These are phyloP conservation scores for Trichoderma semiorbis DNA, from an alignment of 2,329 filamentous ascomycete species.

Conservation along the genomic window DNA sequence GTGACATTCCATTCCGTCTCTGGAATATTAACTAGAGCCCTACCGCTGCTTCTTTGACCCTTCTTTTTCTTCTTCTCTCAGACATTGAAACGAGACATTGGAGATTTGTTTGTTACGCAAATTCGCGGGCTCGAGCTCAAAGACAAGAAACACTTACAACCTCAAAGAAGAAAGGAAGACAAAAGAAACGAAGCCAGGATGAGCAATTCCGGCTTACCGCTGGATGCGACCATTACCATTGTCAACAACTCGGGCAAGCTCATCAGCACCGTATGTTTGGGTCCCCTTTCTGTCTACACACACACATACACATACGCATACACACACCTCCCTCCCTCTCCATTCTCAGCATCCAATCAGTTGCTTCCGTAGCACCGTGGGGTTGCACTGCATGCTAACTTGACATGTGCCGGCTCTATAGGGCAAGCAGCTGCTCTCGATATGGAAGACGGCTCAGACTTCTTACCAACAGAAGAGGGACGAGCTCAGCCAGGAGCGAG, in stretches of 20 bases:
- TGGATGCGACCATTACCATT: conserved; percentile 75
- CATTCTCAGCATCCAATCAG: background rate
- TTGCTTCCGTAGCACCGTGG: conserved; percentile 15
- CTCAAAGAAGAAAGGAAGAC: background rate
- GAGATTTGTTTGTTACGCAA: background rate
- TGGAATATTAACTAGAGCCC: background rate
- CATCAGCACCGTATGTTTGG: conserved; percentile 71
- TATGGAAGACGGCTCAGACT: conserved; percentile 88
- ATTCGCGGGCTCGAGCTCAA: background rate
- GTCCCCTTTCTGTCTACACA: background rate
- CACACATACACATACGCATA: background rate
- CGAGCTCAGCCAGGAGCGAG: conserved; percentile 65
- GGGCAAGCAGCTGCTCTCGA: conserved; percentile 85
- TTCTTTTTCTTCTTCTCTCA: background rate
- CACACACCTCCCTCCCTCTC: background rate
- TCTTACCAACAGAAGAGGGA: conserved; percentile 87
- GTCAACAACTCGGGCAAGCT: conserved; percentile 90
- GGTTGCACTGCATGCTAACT: conserved; percentile 3
- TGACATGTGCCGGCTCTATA: conserved; percentile 34
- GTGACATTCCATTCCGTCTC: background rate
- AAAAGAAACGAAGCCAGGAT: background rate
- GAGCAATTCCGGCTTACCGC: conserved; percentile 33
- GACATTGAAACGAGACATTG: background rate
- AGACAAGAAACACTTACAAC: background rate
- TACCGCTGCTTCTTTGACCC: background rate